These are phyloP conservation scores for Apophysomyces elegans DNA, from an alignment of 371 early-diverging fungal species.

Conservation along the genomic window DNA sequence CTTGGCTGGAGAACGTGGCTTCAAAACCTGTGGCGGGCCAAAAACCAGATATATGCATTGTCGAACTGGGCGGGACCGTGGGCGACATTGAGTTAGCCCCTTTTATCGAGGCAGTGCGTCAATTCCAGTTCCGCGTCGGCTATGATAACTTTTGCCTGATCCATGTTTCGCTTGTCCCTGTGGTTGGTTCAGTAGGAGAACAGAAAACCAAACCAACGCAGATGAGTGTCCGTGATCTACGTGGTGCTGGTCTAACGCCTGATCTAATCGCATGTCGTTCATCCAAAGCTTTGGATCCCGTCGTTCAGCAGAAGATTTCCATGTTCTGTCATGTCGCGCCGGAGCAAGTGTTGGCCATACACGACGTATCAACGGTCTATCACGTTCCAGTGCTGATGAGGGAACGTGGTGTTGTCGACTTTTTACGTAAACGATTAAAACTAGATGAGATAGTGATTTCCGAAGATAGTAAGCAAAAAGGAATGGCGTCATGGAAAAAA, in stretches of 20 bases:
- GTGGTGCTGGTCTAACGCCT: slow-evolving; percentile 94
- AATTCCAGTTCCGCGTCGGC: slow-evolving; percentile 98
- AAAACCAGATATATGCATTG: slow-evolving; percentile 96
- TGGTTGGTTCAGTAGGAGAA: slow-evolving; percentile 97
- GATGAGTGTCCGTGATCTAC: slow-evolving; percentile 91
- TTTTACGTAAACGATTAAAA: slow-evolving; percentile 81
- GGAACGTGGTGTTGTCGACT: slow-evolving; percentile 83
- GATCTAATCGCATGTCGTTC: slow-evolving; percentile 98
- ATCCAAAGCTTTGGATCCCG: slow-evolving; percentile 76
- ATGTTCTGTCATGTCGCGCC: slow-evolving; percentile 98
- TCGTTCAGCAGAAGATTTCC: slow-evolving; percentile 91
- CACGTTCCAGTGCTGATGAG: slow-evolving; percentile 94
- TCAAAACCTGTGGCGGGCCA: slow-evolving; percentile 83
- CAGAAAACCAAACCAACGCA: slow-evolving; percentile 99
- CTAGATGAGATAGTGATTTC: slow-evolving; percentile 63
- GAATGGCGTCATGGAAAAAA: slow-evolving; percentile 69
- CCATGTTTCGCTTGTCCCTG: slow-evolving; percentile 97
- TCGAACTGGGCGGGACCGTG: slow-evolving; percentile 99
- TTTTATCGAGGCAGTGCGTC: slow-evolving; percentile 98
- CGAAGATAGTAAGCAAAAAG: slow-evolving; percentile 57
- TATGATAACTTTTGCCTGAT: slow-evolving; percentile 96
- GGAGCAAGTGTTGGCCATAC: slow-evolving; percentile 90
- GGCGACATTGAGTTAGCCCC: slow-evolving; percentile 99
- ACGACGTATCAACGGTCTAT: slow-evolving; percentile 95
- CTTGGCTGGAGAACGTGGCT: slow-evolving; percentile 95